These are phyloP conservation scores for Fusarium sp. DNA, from an alignment of 2,329 filamentous ascomycete genomes.

Conservation along the genomic window DNA sequence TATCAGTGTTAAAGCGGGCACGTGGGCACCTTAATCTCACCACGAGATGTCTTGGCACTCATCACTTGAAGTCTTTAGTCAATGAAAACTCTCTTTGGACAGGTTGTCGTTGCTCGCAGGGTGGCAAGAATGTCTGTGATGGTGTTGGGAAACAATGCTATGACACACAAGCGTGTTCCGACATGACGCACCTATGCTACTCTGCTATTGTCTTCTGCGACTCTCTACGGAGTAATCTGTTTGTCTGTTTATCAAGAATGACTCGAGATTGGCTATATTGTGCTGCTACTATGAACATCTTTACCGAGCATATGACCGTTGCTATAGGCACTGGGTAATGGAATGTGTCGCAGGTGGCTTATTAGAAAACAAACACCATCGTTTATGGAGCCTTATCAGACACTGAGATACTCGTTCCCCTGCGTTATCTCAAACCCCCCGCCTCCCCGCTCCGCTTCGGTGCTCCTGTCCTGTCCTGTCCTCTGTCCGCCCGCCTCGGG, in stretches of 20 bases:
- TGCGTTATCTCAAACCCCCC: not conserved
- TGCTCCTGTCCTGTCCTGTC: not conserved
- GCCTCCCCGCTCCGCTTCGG: not conserved
- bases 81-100: not conserved
- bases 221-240: no score
- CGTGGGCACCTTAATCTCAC: not conserved
- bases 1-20: accelerated
- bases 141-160: not conserved
- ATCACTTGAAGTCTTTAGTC: not conserved
- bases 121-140: not conserved
- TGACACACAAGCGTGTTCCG: not conserved
- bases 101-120: not conserved
- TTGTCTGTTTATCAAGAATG: not conserved
- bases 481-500: not conserved
- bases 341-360: not conserved
- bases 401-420: no score
- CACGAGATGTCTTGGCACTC: not conserved
- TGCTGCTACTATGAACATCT: not conserved
- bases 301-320: not conserved
- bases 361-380: not conserved
- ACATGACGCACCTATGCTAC: not conserved
- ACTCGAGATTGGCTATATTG: not conserved
- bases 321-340: not conserved
- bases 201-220: not conserved
- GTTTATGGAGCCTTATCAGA: no score